Evolutionary conservation across 2,329 filamentous ascomycete genomes (phyloP), one percentile per base, ranked within the genome.

Genomic region (Nemania abortiva): DNA sequence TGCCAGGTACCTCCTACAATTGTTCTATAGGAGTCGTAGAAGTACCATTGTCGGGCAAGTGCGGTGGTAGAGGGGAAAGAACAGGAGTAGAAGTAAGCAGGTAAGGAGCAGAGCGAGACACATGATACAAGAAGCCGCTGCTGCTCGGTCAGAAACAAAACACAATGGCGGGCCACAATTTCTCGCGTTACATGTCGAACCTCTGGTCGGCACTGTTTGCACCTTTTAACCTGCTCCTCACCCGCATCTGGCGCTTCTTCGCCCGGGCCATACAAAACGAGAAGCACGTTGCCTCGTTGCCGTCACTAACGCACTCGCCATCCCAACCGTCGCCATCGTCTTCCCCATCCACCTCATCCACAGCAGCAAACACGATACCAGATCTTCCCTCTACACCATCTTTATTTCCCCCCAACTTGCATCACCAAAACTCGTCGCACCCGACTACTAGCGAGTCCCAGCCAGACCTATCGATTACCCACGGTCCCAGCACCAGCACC

Each of bases 161-260:
- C 68, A 72, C 65, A 75, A 79, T 79, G 77, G 76, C 76, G 76
- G 76, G 72, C 75, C 76, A 77, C 76, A 76, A 77, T 74, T 72
- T 74, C 66, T 77, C 75, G 73, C 74, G 77, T 78, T 78, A 79
- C 76, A 74, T 77, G 63, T 73, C 71, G 72, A 76, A 65, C 70
- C 63, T 79, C 68, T 79, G 77, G 77, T 74, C 78, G 72, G 76
- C 69, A 55, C 73, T 79, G 77, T 78, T 79, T 79, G 77, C 76
- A 71, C 73, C 76, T 65, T 77, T 79, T 67, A 72, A 75, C 69
- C 74, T 77, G 67, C 68, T 79, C 66, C 76, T 75, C 68, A 69
- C 73, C 70, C 74, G 74, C 72, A 67, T 77, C 74, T 75, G 76
- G 72, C 72, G 60, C 68, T 72, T 74, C 71, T 62, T 70, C 52